Conservation (phyloP, 208 protist species). For the Entamoeba moshkovskii region DNA sequence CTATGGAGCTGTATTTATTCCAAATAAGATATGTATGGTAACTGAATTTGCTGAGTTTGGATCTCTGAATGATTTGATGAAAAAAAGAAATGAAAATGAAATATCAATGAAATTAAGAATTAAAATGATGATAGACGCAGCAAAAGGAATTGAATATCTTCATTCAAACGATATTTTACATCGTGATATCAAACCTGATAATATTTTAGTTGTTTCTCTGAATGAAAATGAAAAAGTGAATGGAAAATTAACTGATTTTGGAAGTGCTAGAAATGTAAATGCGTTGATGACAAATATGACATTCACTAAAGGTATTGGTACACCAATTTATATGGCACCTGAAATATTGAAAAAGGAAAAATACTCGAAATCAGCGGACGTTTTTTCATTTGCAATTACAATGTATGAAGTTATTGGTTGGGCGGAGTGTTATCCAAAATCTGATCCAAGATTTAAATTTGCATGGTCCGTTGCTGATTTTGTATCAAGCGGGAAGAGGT, state of each 20-base stretch:
- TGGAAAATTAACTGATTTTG: not conserved
- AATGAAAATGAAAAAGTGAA: not conserved
- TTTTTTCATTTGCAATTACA: not conserved
- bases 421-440: not conserved
- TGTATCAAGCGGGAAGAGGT: not conserved
- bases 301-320: not conserved
- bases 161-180: not conserved
- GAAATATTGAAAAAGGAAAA: not conserved
- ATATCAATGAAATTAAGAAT: not conserved
- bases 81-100: not conserved
- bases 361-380: not conserved
- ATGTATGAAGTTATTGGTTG: not conserved
- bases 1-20: not conserved
- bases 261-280: not conserved
- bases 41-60: not conserved
- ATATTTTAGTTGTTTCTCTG: not conserved
- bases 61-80: not conserved
- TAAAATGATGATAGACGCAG: not conserved
- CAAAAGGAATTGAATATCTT: not conserved
- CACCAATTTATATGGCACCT: not conserved
- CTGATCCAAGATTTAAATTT: not conserved
- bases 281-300: not conserved
- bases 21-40: not conserved
- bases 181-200: not conserved
- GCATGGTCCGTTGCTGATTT: not conserved